phyloP scores from a whole-genome alignment of 1,284 basidiomycete species.

The Sporisorium exsertum region DNA sequence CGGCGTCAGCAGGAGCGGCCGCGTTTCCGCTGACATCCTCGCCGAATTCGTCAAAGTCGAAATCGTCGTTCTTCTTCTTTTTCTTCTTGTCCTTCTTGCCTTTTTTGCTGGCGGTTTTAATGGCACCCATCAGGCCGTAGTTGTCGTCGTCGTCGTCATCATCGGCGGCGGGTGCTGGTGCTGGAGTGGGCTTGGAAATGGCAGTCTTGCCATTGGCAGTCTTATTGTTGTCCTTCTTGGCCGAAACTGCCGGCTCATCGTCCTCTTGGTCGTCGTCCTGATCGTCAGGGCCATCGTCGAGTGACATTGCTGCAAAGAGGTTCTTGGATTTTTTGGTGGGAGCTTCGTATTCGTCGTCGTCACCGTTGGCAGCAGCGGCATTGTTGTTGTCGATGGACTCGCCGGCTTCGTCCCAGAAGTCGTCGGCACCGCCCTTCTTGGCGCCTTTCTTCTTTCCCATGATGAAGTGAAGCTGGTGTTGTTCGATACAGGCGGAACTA shows the following conservation, averaged over 20 bases:
- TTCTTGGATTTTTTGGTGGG: conserved; percentile 35
- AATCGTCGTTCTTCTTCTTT: conserved; percentile 62
- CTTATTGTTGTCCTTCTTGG: conserved; percentile 44
- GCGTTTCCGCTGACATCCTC: conserved; percentile 58
- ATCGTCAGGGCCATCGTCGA: conserved; percentile 37
- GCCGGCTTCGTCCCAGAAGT: conserved; percentile 63
- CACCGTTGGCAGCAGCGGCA: conserved; percentile 2
- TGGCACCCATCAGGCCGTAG: conserved; percentile 59
- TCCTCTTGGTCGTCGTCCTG: conserved; percentile 34
- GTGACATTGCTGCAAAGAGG: conserved; percentile 48
- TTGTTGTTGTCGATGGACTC: conserved; percentile 51
- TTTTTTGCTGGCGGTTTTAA: conserved; percentile 54
- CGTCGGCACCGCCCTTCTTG: conserved; percentile 59
- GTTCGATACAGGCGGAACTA: background rate
- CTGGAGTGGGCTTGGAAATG: conserved; percentile 19
- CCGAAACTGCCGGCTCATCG: conserved; percentile 17
- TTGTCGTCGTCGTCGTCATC: conserved; percentile 55
- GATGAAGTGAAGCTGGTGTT: conserved; percentile 15
- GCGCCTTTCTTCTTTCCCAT: conserved; percentile 67
- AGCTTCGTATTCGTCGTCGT: conserved; percentile 23
- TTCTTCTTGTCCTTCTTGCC: conserved; percentile 63
- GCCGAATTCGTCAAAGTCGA: conserved; percentile 62
- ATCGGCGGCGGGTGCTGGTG: conserved; percentile 23
- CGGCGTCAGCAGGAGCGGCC: conserved; percentile 23
- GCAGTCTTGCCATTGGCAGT: conserved; percentile 26